These are phyloP conservation scores for Aspergillus costaricaensis DNA, from an alignment of 2,329 filamentous ascomycete genomes.

Conservation along the genomic window DNA sequence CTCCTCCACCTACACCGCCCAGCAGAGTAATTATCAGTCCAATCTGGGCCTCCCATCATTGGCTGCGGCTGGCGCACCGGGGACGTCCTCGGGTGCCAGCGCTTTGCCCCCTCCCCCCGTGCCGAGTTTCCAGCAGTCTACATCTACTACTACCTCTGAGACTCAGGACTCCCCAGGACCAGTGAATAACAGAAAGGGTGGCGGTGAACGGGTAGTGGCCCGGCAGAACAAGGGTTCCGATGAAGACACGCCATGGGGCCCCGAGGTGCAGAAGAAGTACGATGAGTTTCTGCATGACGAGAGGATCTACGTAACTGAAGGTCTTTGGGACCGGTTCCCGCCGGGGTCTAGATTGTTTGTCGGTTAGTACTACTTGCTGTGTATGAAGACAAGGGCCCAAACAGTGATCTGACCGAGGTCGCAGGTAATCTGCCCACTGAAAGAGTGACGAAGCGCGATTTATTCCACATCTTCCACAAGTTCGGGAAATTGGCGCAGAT, in stretches of 20 bases:
- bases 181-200: slow-evolving; percentile 26
- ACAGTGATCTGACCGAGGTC: slow-evolving; percentile 11
- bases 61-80: slow-evolving; percentile 37
- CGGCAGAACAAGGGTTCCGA: slow-evolving; percentile 31
- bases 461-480: slow-evolving; percentile 85
- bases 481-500: slow-evolving; percentile 91
- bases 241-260: slow-evolving; percentile 51
- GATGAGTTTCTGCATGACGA: slow-evolving; percentile 55
- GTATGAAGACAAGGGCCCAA: not conserved
- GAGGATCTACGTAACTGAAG: slow-evolving; percentile 54
- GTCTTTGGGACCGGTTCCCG: slow-evolving; percentile 55
- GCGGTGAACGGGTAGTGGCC: slow-evolving; percentile 29
- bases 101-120: slow-evolving; percentile 44
- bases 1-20: slow-evolving; percentile 31
- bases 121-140: slow-evolving; percentile 43
- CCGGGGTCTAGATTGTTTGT: slow-evolving; percentile 52
- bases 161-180: slow-evolving; percentile 26
- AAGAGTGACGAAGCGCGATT: slow-evolving; percentile 87
- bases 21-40: slow-evolving; percentile 41
- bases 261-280: slow-evolving; percentile 52
- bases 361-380: slow-evolving; percentile 36
- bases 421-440: slow-evolving; percentile 88
- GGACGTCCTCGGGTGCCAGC: slow-evolving; percentile 37
- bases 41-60: slow-evolving; percentile 25
- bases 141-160: slow-evolving; percentile 22